A percentile compares a stretch with the other conserved stretches of the same genome.
Conservation (phyloP, 2,329 filamentous ascomycete species). For the Fusarium cicatricum region DNA sequence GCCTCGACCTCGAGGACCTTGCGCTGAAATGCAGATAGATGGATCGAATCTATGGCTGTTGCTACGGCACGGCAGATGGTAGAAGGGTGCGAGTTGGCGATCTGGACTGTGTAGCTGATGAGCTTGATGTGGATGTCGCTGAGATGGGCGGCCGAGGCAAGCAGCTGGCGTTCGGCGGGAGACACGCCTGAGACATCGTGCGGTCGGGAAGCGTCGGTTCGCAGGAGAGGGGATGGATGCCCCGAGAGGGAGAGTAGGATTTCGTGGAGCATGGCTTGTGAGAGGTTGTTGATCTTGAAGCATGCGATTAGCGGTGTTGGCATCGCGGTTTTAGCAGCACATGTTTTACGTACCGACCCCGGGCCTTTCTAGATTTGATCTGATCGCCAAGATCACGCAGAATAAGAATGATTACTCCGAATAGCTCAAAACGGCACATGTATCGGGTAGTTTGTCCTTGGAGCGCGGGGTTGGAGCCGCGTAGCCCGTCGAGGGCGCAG, state of each 20-base stretch:
- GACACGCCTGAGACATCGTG: slow-evolving; percentile 64
- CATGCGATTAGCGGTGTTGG: slow-evolving; percentile 23
- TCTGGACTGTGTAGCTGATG: slow-evolving; percentile 69
- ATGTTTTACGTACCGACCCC: slow-evolving; percentile 32
- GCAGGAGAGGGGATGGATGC: slow-evolving; percentile 88
- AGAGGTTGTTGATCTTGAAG: slow-evolving; percentile 12
- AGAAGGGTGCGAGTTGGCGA: slow-evolving; percentile 76
- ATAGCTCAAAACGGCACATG: slow-evolving; percentile 65
- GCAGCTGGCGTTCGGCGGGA: slow-evolving; percentile 82
- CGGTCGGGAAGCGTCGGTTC: slow-evolving; percentile 57
- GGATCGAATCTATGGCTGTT: slow-evolving; percentile 75
- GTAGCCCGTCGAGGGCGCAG: background rate
- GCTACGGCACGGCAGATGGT: slow-evolving; percentile 89
- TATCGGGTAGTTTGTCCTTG: slow-evolving; percentile 20
- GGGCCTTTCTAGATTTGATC: slow-evolving; percentile 47
- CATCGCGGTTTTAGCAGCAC: background rate
- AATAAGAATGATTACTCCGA: slow-evolving; percentile 59
- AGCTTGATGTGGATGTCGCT: slow-evolving; percentile 80
- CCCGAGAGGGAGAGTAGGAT: slow-evolving; percentile 96
- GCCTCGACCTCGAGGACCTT: slow-evolving; percentile 87
- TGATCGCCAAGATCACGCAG: slow-evolving; percentile 54
- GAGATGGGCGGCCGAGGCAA: slow-evolving; percentile 78
- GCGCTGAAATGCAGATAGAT: slow-evolving; percentile 81
- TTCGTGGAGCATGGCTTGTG: slow-evolving; percentile 86
- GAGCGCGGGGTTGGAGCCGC: slow-evolving; percentile 4